These are phyloP conservation scores for Lenwebbia sp. DNA, from an alignment of 345 rosid genomes.

Conservation along the genomic window DNA sequence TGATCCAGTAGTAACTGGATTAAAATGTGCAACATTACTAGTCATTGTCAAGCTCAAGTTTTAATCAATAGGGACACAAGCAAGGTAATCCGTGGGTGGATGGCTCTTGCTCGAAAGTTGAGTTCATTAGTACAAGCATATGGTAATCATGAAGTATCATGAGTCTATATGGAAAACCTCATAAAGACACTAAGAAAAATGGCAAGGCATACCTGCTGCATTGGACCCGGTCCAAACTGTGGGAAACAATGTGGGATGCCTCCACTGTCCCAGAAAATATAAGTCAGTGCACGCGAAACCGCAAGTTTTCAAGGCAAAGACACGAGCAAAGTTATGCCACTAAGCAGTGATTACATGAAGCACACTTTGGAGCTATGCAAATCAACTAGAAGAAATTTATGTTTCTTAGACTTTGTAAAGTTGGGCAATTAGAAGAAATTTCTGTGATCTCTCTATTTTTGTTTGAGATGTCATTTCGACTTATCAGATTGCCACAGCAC, in stretches of 20 bases:
- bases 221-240: slow-evolving; percentile 85
- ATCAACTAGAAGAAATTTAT: neutral
- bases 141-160: neutral
- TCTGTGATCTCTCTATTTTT: neutral
- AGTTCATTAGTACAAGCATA: neutral
- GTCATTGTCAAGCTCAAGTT: neutral
- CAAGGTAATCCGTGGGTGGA: neutral
- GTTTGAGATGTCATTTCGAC: neutral
- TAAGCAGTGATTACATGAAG: neutral
- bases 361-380: neutral
- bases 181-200: neutral
- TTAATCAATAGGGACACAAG: neutral
- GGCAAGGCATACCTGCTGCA: slow-evolving; percentile 60
- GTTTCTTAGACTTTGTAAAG: neutral
- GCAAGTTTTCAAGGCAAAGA: neutral
- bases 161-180: neutral
- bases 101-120: neutral
- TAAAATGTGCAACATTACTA: neutral
- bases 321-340: neutral
- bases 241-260: slow-evolving; percentile 98
- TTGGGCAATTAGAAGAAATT: neutral
- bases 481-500: neutral
- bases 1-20: neutral
- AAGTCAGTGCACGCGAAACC: neutral
- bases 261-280: slow-evolving; percentile 46